phyloP scores from a whole-genome alignment of 306 rosid species.

The Gillenia trifoliata region DNA sequence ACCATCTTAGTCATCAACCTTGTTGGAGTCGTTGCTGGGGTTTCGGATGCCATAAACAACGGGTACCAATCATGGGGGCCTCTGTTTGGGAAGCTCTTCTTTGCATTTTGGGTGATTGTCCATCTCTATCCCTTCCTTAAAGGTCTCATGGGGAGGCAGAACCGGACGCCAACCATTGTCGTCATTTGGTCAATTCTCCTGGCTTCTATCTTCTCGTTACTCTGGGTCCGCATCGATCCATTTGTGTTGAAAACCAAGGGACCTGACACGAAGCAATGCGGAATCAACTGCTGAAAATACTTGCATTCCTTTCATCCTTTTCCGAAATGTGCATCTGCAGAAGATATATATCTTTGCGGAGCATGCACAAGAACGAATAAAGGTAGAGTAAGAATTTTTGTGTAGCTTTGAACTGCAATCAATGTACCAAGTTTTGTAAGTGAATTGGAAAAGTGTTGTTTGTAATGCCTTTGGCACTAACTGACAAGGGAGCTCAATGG shows the following conservation, averaged over 20 bases:
- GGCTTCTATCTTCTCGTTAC: slow-evolving; percentile 94
- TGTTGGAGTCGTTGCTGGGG: slow-evolving; percentile 93
- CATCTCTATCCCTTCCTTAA: slow-evolving; percentile 98
- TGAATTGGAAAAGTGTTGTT: background rate
- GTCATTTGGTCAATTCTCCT: slow-evolving; percentile 90
- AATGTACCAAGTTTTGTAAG: slow-evolving; percentile 42
- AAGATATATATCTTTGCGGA: slow-evolving; percentile 32
- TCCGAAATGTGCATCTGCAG: slow-evolving; percentile 30
- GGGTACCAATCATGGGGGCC: slow-evolving; percentile 98
- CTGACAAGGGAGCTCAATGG: slow-evolving; percentile 16
- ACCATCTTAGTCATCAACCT: slow-evolving; percentile 80
- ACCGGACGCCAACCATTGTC: slow-evolving; percentile 93
- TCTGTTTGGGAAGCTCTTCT: slow-evolving; percentile 92
- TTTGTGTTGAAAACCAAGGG: slow-evolving; percentile 86
- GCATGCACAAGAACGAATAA: slow-evolving; percentile 44
- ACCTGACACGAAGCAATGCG: slow-evolving; percentile 76
- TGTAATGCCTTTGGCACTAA: slow-evolving; percentile 22
- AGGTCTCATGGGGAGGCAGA: slow-evolving; percentile 94
- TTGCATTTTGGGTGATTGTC: slow-evolving; percentile 91
- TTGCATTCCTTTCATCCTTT: slow-evolving; percentile 25
- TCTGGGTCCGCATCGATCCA: slow-evolving; percentile 96
- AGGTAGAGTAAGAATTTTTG: slow-evolving; percentile 42
- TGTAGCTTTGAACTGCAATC: slow-evolving; percentile 40
- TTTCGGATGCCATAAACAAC: slow-evolving; percentile 92
- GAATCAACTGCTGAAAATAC: slow-evolving; percentile 69